These are phyloP conservation scores for Bothriochloa decipiens DNA, from an alignment of 176 grass and related monocot genomes.

Conservation along the genomic window DNA sequence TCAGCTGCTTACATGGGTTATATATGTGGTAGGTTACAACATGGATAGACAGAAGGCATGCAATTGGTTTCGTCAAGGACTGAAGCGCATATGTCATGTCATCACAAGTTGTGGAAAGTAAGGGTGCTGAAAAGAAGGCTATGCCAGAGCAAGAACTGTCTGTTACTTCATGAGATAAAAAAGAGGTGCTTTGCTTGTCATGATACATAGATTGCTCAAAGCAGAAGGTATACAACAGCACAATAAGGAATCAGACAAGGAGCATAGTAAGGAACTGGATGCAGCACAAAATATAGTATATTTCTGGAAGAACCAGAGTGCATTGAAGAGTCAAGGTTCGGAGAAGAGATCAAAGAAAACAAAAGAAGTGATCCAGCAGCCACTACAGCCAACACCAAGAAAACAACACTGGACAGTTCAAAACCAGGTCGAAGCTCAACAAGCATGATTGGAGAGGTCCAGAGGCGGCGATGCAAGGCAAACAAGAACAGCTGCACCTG, in stretches of 20 bases:
- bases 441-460: not conserved
- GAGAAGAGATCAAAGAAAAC: slow-evolving; percentile 26
- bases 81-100: slow-evolving; percentile 10
- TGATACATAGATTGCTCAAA: slow-evolving; percentile 34
- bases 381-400: not conserved
- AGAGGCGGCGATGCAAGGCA: too few relatives aligned
- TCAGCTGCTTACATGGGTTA: slow-evolving; percentile 32
- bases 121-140: slow-evolving; percentile 1
- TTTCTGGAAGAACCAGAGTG: slow-evolving; percentile 14
- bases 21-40: slow-evolving; percentile 1
- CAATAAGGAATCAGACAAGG: not conserved
- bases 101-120: slow-evolving; percentile 16
- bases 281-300: not conserved
- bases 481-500: too few relatives aligned
- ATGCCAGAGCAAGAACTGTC: not conserved
- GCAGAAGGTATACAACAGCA: not conserved
- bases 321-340: slow-evolving; percentile 9
- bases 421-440: slow-evolving; percentile 17
- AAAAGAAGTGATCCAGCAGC: not conserved
- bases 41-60: not conserved
- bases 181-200: slow-evolving; percentile 47
- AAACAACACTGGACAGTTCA: slow-evolving; percentile 9
- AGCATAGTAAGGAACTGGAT: slow-evolving; percentile 10
- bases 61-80: slow-evolving; percentile 7
- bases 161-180: not conserved